phyloP scores from a whole-genome alignment of 164 flowering plant species.

The Tetracentron sinense region DNA sequence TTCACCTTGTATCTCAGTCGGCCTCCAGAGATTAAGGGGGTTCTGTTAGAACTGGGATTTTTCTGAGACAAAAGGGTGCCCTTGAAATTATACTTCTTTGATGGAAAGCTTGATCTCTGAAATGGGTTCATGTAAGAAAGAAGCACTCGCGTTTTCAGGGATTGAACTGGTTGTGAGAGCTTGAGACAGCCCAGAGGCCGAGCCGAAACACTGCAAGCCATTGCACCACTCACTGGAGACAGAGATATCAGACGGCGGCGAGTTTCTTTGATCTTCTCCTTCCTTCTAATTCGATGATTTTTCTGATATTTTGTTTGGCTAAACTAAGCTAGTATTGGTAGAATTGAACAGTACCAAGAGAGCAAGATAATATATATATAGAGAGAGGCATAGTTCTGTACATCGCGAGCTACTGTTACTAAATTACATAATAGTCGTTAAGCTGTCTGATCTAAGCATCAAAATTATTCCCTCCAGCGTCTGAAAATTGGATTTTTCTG shows the following conservation, averaged over 20 bases:
- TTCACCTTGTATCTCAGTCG: constrained; percentile 4
- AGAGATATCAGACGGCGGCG: not conserved
- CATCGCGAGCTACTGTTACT: too few species aligned
- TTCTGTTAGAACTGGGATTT: not conserved
- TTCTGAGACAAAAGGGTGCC: constrained; percentile 1
- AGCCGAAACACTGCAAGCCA: constrained; percentile 27
- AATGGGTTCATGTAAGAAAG: constrained; percentile 1
- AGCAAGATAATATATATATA: too few species aligned
- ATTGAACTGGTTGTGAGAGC: constrained; percentile 7
- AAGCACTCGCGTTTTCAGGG: constrained; percentile 13
- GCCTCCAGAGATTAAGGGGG: constrained; percentile 2
- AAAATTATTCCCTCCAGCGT: too few species aligned
- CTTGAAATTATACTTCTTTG: not conserved
- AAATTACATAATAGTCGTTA: too few species aligned
- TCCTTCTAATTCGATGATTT: too few species aligned
- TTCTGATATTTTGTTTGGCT: too few species aligned
- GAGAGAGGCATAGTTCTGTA: too few species aligned
- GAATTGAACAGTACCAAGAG: too few species aligned
- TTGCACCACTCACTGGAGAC: not conserved
- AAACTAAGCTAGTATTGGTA: too few species aligned
- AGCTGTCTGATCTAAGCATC: too few species aligned
- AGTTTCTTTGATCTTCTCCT: too few species aligned
- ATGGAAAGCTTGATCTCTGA: not conserved
- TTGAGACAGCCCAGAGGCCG: constrained; percentile 18
- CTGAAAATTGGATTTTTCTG: too few species aligned